A percentile compares a stretch with the other conserved stretches of the same genome.
Evolutionary conservation across 306 rosid genomes (phyloP).

Genomic region (Pterocarpus santalinus): DNA sequence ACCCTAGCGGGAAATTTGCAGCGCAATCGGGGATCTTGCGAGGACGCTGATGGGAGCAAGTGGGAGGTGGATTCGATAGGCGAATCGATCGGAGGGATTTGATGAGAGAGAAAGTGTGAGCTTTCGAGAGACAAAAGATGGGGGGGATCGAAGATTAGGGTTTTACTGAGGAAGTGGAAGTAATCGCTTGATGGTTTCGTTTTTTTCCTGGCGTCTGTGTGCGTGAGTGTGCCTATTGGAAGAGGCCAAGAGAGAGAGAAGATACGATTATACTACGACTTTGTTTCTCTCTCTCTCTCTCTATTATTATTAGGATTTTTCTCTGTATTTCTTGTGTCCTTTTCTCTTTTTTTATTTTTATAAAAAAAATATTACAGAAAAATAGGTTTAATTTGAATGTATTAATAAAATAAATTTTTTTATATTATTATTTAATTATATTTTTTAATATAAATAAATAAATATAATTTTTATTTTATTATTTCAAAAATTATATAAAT

Average conservation of each 20-base stretch:
- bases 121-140: constrained; percentile 13
- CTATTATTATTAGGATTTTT: no score
- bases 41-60: constrained; percentile 31
- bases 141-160: not conserved
- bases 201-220: not conserved
- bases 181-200: not conserved
- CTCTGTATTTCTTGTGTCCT: no score
- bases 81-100: constrained; percentile 44
- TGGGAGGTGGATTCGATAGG: constrained; percentile 42
- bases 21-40: constrained; percentile 48
- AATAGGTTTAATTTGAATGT: no score
- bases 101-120: constrained; percentile 36
- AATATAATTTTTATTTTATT: no score
- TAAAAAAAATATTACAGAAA: no score
- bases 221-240: not conserved
- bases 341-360: no score
- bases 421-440: no score
- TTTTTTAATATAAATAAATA: no score
- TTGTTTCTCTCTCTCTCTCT: no score
- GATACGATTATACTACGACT: not conserved
- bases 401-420: no score
- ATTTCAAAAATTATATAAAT: no score
- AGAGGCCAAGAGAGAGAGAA: not conserved
- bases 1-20: constrained; percentile 47
- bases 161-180: not conserved